These are phyloP conservation scores for Yamadazyma dushanensis DNA, from an alignment of 1,139 yeast species.

Conservation along the genomic window DNA sequence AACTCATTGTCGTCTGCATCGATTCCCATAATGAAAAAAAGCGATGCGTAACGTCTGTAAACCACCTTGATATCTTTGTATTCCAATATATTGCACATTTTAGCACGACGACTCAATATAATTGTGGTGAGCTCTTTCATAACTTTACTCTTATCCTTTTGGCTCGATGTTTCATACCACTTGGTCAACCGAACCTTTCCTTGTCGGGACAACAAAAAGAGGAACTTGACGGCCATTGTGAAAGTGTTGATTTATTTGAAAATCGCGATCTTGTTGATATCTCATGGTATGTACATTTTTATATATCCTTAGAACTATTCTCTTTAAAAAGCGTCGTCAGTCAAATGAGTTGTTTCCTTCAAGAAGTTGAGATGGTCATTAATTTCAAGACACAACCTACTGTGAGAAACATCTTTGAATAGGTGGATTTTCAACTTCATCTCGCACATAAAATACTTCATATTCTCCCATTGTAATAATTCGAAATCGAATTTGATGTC, in stretches of 20 bases:
- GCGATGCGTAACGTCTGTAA: conserved; percentile 88
- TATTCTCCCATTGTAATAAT: conserved; percentile 57
- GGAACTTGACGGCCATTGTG: conserved; percentile 70
- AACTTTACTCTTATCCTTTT: conserved; percentile 80
- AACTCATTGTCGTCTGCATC: conserved; percentile 86
- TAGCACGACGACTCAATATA: conserved; percentile 81
- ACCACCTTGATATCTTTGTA: conserved; percentile 86
- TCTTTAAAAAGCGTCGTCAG: conserved; percentile 15
- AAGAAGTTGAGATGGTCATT: conserved; percentile 44
- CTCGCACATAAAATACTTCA: conserved; percentile 59
- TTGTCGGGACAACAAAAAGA: conserved; percentile 84
- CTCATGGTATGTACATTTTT: neutral
- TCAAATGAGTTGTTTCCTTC: conserved; percentile 27
- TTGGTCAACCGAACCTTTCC: conserved; percentile 91
- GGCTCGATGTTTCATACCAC: conserved; percentile 84
- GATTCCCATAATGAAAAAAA: conserved; percentile 86
- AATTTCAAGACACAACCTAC: conserved; percentile 51
- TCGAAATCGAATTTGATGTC: conserved; percentile 62
- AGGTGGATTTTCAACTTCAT: conserved; percentile 43
- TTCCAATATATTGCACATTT: conserved; percentile 95
- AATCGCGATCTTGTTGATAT: neutral
- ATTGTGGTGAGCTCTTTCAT: conserved; percentile 85
- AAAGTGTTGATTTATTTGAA: neutral
- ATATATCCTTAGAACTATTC: neutral
- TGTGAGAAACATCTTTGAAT: conserved; percentile 45